Evolutionary conservation across 805 yeast species (phyloP).

Genomic region (Lachancea sp.): DNA sequence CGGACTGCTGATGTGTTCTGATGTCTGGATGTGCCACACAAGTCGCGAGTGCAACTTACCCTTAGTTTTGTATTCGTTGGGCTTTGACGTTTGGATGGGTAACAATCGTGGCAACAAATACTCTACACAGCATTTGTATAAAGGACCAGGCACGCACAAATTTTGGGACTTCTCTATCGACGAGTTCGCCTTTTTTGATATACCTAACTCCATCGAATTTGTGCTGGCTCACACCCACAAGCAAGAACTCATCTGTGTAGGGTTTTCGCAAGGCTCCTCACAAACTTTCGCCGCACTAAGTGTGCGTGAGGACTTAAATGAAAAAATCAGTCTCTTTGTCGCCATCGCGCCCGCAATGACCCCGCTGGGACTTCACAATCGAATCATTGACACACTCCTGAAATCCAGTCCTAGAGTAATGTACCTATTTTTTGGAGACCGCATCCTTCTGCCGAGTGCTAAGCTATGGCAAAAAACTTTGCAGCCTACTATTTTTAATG

Average conservation of each 20-base stretch:
- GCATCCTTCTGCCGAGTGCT: constrained; percentile 70
- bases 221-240: constrained; percentile 48
- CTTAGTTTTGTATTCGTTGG: constrained; percentile 65
- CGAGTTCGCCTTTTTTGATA: constrained; percentile 86
- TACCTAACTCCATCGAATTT: constrained; percentile 76
- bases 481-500: constrained; percentile 28
- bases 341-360: constrained; percentile 94
- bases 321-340: constrained; percentile 49
- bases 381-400: constrained; percentile 66
- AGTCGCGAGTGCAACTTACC: constrained; percentile 57
- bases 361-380: constrained; percentile 76
- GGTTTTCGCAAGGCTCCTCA: constrained; percentile 92
- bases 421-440: constrained; percentile 64
- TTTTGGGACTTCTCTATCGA: constrained; percentile 92
- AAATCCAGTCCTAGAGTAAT: constrained; percentile 70
- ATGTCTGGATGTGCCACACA: constrained; percentile 60
- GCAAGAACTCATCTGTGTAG: constrained; percentile 57
- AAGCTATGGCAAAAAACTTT: constrained; percentile 60
- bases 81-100: constrained; percentile 94
- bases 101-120: constrained; percentile 91
- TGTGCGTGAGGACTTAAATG: constrained; percentile 54
- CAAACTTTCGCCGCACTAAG: constrained; percentile 84
- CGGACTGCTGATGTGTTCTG: constrained; percentile 85
- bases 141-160: constrained; percentile 35
- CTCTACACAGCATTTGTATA: constrained; percentile 65